phyloP scores from a whole-genome alignment of 768 basidiomycete species.

The Rhodotorula babjevae region DNA sequence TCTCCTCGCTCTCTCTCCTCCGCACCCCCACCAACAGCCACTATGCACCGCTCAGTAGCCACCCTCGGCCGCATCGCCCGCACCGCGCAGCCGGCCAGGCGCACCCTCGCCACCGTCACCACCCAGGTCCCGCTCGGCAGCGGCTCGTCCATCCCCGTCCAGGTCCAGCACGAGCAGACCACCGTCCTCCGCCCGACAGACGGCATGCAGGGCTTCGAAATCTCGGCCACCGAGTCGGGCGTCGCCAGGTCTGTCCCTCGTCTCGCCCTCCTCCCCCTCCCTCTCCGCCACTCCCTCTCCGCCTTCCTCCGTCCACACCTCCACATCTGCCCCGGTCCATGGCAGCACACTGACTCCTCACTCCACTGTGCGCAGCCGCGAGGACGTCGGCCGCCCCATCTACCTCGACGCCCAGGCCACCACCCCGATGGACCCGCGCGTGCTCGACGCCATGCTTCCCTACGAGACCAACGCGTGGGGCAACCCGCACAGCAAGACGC shows the following conservation, averaged over 20 bases:
- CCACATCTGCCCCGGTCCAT: too few species aligned
- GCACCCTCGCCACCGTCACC: conserved; percentile 24
- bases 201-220: conserved; percentile 84
- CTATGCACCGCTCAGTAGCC: neutral
- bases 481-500: conserved; percentile 81
- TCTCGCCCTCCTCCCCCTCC: too few species aligned
- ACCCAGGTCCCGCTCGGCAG: conserved; percentile 21
- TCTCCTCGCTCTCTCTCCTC: neutral
- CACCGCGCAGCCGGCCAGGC: neutral
- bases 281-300: too few species aligned
- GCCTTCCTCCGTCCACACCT: too few species aligned
- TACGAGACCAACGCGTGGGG: conserved; percentile 92
- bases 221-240: conserved; percentile 59
- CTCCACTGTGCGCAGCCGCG: neutral
- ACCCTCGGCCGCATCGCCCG: neutral
- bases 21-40: too few species aligned
- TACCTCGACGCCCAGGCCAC: conserved; percentile 98
- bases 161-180: conserved; percentile 6
- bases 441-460: conserved; percentile 93
- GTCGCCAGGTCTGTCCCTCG: conserved; percentile 49
- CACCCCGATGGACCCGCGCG: conserved; percentile 93
- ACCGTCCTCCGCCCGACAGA: conserved; percentile 14
- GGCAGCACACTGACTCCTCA: neutral
- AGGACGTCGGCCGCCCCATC: conserved; percentile 57
- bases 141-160: conserved; percentile 6